These are phyloP conservation scores for Amphicarpaea edgeworthii DNA, from an alignment of 306 rosid genomes.

Conservation along the genomic window DNA sequence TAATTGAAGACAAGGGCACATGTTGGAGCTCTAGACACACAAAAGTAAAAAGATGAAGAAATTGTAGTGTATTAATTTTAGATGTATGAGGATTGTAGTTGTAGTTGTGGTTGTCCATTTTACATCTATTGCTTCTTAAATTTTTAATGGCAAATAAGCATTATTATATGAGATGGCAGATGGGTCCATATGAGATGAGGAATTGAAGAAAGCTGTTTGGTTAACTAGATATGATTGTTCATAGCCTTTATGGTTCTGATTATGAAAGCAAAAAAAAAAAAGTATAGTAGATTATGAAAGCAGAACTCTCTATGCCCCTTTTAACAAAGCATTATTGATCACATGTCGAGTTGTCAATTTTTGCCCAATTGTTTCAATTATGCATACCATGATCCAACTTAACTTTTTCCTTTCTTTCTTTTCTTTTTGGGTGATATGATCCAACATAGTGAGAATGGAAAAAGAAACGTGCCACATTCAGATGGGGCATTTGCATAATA, in stretches of 20 bases:
- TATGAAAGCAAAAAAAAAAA: constrained; percentile 39
- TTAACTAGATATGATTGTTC: constrained; percentile 42
- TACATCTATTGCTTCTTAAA: constrained; percentile 27
- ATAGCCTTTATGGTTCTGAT: constrained; percentile 35
- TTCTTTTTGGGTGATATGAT: constrained; percentile 32
- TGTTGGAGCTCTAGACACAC: constrained; percentile 40
- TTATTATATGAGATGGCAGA: constrained; percentile 37
- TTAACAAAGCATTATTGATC: constrained; percentile 43
- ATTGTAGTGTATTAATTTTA: constrained; percentile 24
- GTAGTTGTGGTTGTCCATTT: constrained; percentile 38
- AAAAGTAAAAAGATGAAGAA: constrained; percentile 4
- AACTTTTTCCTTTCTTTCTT: not conserved
- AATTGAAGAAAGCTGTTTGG: constrained; percentile 43
- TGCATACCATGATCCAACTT: constrained; percentile 54
- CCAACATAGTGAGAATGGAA: constrained; percentile 49
- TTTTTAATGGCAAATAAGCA: constrained; percentile 43
- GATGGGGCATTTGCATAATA: constrained; percentile 21
- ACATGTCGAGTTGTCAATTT: constrained; percentile 51
- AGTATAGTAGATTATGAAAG: constrained; percentile 42
- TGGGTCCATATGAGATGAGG: constrained; percentile 52
- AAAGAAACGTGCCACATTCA: constrained; percentile 48
- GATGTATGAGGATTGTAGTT: constrained; percentile 18
- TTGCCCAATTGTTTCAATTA: constrained; percentile 47
- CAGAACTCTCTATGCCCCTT: constrained; percentile 11
- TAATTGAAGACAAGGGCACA: constrained; percentile 49